Percentiles rank a stretch among this genome's conserved stretches.
These are phyloP conservation scores for Globisporangium alternatum DNA, from an alignment of 352 stramenopile genomes.

Conservation along the genomic window DNA sequence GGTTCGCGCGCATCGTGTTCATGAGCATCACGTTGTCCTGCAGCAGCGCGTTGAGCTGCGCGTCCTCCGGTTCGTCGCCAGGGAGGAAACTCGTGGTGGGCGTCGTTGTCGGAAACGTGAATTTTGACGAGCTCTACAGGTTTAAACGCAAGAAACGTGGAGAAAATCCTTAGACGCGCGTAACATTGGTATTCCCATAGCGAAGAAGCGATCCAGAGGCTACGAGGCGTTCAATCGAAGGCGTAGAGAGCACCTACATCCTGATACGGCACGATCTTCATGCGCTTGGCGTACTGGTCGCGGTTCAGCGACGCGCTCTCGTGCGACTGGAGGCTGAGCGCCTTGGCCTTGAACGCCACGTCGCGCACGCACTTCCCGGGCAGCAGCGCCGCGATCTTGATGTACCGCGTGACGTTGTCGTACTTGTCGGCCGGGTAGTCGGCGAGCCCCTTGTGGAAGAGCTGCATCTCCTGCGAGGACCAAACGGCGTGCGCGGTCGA, in stretches of 20 bases:
- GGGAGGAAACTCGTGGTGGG: neutral
- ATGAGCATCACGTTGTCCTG: constrained; percentile 67
- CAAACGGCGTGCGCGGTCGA: constrained; percentile 55
- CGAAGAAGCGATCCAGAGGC: neutral
- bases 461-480: constrained; percentile 62
- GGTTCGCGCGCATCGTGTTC: constrained; percentile 67
- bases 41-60: constrained; percentile 48
- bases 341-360: constrained; percentile 68
- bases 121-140: constrained; percentile 1
- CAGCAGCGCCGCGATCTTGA: constrained; percentile 71
- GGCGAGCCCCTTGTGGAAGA: constrained; percentile 48
- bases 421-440: constrained; percentile 58
- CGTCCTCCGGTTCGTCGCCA: constrained; percentile 34
- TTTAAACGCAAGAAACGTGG: neutral
- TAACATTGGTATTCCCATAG: neutral
- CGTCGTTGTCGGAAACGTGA: constrained; percentile 1
- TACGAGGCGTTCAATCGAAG: neutral
- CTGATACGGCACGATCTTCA: constrained; percentile 58
- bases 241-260: constrained; percentile 15
- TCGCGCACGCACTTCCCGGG: constrained; percentile 72
- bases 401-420: constrained; percentile 83
- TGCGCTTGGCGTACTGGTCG: constrained; percentile 46
- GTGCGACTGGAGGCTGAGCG: constrained; percentile 18
- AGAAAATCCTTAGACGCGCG: neutral
- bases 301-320: constrained; percentile 20